Percentiles rank a stretch among this genome's conserved stretches.
These are phyloP conservation scores for Ascobolus immersus DNA, from an alignment of 495 filamentous ascomycete species.

Conservation along the genomic window DNA sequence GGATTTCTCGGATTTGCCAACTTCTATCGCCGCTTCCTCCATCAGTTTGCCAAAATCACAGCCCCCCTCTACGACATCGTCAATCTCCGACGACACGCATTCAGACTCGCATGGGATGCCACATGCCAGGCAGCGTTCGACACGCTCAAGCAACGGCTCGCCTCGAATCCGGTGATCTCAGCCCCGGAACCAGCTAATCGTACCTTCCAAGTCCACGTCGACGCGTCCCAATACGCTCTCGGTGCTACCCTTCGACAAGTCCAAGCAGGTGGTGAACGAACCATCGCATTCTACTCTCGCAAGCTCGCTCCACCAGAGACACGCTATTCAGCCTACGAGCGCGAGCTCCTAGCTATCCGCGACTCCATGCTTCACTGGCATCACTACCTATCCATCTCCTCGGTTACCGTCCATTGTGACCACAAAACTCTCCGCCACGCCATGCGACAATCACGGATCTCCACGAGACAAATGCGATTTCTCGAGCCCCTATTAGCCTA, in stretches of 20 bases:
- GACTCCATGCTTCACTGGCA: constrained; percentile 1
- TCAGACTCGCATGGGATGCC: too few relatives aligned
- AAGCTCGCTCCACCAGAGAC: neutral
- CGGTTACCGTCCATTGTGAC: neutral
- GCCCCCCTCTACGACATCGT: too few relatives aligned
- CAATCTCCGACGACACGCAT: too few relatives aligned
- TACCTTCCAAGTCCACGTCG: too few relatives aligned
- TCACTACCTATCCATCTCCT: neutral
- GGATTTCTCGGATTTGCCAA: too few relatives aligned
- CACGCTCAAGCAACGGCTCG: too few relatives aligned
- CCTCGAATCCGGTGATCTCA: too few relatives aligned
- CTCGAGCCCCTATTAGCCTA: neutral
- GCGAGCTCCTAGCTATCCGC: neutral
- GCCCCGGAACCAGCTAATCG: too few relatives aligned
- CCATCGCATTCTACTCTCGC: neutral
- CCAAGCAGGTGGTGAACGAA: neutral
- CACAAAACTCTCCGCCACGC: neutral
- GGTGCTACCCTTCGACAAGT: neutral
- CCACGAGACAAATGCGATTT: neutral
- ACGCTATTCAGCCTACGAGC: neutral
- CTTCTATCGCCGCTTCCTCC: too few relatives aligned
- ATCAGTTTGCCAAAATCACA: too few relatives aligned
- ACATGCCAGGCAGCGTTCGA: too few relatives aligned
- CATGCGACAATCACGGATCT: neutral
- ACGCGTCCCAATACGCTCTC: neutral